A percentile compares a stretch with the other conserved stretches of the same genome.
Conservation (phyloP, 2,329 filamentous ascomycete genomes). For the Zopfia rhizophila region DNA sequence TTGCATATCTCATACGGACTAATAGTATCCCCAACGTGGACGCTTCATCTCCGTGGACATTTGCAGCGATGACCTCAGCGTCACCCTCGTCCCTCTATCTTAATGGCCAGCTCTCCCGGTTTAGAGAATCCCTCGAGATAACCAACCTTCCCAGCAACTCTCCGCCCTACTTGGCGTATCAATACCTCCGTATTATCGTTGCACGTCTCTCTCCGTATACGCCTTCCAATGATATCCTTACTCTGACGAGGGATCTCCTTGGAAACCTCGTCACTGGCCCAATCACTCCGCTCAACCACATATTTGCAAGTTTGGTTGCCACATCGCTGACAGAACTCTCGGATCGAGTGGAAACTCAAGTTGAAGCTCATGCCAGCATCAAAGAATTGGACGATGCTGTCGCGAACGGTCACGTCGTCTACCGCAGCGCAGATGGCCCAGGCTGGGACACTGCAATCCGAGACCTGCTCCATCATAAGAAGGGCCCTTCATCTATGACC, state of each 20-base stretch:
- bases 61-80: conserved; percentile 33
- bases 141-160: conserved; percentile 40
- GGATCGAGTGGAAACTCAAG: conserved; percentile 47
- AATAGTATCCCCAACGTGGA: conserved; percentile 44
- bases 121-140: conserved; percentile 45
- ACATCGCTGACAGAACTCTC: conserved; percentile 47
- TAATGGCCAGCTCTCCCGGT: conserved; percentile 41
- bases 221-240: conserved; percentile 38
- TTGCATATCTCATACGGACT: conserved; percentile 40
- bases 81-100: conserved; percentile 41
- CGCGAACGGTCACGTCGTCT: conserved; percentile 43
- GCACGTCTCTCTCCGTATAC: conserved; percentile 39
- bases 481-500: conserved; percentile 28
- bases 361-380: conserved; percentile 47
- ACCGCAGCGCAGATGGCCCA: conserved; percentile 39
- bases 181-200: conserved; percentile 48
- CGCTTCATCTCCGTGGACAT: conserved; percentile 40
- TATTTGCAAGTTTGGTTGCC: conserved; percentile 49
- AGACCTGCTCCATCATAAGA: conserved; percentile 44
- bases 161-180: conserved; percentile 46
- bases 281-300: conserved; percentile 48
- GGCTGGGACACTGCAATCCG: conserved; percentile 50
- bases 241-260: conserved; percentile 42
- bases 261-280: conserved; percentile 34
- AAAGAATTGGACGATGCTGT: conserved; percentile 49